Conservation (phyloP, 208 protist species). For the Crithidia brevicula region DNA sequence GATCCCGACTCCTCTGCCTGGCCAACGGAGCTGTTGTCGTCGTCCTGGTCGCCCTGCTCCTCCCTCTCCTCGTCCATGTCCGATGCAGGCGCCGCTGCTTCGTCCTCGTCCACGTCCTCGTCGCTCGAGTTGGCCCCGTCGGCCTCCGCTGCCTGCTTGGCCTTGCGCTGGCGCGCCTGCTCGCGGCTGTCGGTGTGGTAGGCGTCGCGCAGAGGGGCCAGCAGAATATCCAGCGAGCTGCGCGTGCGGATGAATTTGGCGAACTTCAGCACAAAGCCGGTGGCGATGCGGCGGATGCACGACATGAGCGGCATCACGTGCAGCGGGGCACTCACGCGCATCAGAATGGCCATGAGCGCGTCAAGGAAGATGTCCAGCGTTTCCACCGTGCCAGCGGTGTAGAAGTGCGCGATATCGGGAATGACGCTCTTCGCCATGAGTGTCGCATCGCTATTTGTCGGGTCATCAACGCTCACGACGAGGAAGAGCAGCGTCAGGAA, state of each 20-base stretch:
- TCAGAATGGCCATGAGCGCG: slow-evolving; percentile 82
- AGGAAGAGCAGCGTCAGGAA: slow-evolving; percentile 83
- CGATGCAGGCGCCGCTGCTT: slow-evolving; percentile 3
- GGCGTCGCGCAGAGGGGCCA: slow-evolving; percentile 82
- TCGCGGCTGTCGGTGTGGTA: slow-evolving; percentile 86
- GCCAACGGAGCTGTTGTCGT: slow-evolving; percentile 12
- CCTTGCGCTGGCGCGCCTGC: slow-evolving; percentile 60
- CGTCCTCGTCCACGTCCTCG: slow-evolving; percentile 17
- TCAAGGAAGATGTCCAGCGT: slow-evolving; percentile 84
- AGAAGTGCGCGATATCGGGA: slow-evolving; percentile 82
- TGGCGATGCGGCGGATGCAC: slow-evolving; percentile 76
- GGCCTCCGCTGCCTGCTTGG: slow-evolving; percentile 43
- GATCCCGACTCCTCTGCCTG: slow-evolving; percentile 21
- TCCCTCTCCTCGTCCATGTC: background rate
- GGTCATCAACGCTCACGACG: slow-evolving; percentile 84
- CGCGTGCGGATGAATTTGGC: slow-evolving; percentile 66
- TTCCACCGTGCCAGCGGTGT: slow-evolving; percentile 72
- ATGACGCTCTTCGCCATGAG: slow-evolving; percentile 61
- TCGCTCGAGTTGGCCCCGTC: slow-evolving; percentile 30
- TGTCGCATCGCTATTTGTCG: slow-evolving; percentile 71
- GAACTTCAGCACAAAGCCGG: slow-evolving; percentile 75
- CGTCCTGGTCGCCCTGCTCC: slow-evolving; percentile 19
- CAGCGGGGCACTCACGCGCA: slow-evolving; percentile 73
- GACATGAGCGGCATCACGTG: slow-evolving; percentile 89
- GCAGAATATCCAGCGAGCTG: slow-evolving; percentile 65